A percentile compares a stretch with the other conserved stretches of the same genome.
These are phyloP conservation scores for Syzygium syzygioides DNA, from an alignment of 441 rosid species.

Conservation along the genomic window DNA sequence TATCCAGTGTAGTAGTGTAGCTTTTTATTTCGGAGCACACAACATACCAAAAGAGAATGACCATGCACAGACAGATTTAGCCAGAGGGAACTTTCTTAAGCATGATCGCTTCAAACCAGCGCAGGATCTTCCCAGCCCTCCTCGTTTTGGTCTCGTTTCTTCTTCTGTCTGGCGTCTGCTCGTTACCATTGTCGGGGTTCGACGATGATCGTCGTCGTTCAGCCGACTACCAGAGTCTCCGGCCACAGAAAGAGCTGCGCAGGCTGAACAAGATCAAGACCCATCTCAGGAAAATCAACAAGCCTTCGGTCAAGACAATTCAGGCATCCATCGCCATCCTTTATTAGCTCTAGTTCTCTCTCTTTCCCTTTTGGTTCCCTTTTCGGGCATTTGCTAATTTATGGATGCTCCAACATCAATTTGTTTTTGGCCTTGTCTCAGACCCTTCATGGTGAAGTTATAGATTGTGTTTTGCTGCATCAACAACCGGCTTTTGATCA, in stretches of 20 bases:
- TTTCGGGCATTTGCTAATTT: neutral
- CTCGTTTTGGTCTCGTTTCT: neutral
- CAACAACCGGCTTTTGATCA: slow-evolving; percentile 12
- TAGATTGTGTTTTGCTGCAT: slow-evolving; percentile 12
- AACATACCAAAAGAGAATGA: neutral
- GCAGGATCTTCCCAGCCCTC: neutral
- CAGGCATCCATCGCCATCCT: neutral
- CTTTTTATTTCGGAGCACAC: neutral
- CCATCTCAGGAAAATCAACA: slow-evolving; percentile 9
- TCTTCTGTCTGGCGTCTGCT: neutral
- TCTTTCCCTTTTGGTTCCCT: neutral
- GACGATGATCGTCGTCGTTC: neutral
- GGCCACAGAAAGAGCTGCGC: slow-evolving; percentile 4
- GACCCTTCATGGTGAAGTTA: slow-evolving; percentile 8
- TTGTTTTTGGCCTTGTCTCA: neutral
- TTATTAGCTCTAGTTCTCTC: neutral
- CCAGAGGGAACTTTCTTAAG: neutral
- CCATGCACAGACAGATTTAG: neutral
- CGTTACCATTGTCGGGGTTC: neutral
- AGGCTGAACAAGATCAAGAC: slow-evolving; percentile 2
- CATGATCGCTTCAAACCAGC: neutral
- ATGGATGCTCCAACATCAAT: neutral
- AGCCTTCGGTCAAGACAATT: slow-evolving; percentile 9
- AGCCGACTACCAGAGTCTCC: neutral
- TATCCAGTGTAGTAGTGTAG: neutral